Evolutionary conservation across 176 grass and related monocot species (phyloP).

Genomic region (Phyllostachys edulis): DNA sequence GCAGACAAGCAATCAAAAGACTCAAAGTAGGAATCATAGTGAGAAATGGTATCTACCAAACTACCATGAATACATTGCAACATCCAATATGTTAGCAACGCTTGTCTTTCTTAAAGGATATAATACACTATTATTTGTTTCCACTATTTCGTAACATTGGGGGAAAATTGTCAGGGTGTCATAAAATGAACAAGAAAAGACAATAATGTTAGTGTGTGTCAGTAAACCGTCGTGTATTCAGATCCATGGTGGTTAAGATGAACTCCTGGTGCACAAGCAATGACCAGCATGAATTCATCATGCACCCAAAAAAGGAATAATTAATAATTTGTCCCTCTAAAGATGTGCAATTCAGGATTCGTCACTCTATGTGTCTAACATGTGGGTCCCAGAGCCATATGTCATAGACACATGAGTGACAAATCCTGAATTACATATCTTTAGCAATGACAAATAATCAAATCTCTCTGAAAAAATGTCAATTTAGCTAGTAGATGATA

Average conservation of each 20-base stretch:
- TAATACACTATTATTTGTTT: constrained; percentile 22
- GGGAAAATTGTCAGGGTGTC: neutral
- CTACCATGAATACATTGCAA: constrained; percentile 11
- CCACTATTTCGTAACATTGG: constrained; percentile 12
- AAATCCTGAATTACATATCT: too few species aligned
- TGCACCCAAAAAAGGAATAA: neutral
- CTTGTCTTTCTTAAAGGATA: constrained; percentile 3
- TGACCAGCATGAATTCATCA: neutral
- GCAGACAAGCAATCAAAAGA: neutral
- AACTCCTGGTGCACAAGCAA: constrained; percentile 12
- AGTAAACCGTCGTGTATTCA: neutral
- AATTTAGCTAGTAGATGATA: neutral
- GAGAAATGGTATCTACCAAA: constrained; percentile 21
- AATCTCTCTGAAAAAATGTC: too few species aligned
- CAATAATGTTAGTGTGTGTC: constrained; percentile 3
- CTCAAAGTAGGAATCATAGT: neutral
- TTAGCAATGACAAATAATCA: too few species aligned
- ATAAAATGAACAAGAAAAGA: constrained; percentile 3
- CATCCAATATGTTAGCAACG: neutral
- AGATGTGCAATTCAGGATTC: too few species aligned
- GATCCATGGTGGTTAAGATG: constrained; percentile 13
- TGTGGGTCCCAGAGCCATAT: too few species aligned
- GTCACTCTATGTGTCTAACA: too few species aligned
- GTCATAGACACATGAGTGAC: too few species aligned
- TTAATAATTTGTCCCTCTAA: too few species aligned